phyloP scores from a whole-genome alignment of 176 grass and related monocot genomes.

The Oryza coarctata region DNA sequence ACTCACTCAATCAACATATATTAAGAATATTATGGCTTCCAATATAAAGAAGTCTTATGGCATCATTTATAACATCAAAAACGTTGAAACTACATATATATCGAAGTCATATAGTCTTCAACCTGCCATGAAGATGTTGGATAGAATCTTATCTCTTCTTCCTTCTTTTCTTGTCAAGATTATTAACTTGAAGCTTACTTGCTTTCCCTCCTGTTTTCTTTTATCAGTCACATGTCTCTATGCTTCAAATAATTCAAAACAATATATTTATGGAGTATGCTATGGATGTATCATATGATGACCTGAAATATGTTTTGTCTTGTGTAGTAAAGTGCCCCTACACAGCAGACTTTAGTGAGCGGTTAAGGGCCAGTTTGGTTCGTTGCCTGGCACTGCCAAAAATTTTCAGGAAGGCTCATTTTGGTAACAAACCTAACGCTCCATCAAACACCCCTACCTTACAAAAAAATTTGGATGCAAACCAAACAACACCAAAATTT shows the following conservation, averaged over 20 bases:
- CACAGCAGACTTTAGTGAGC: not conserved
- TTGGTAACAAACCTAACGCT: no score
- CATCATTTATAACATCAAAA: not conserved
- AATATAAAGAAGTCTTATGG: not conserved
- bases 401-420: no score
- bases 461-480: no score
- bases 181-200: not conserved
- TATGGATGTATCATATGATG: not conserved
- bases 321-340: not conserved
- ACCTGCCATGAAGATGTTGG: not conserved
- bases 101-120: not conserved
- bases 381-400: no score
- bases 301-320: not conserved
- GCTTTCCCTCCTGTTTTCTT: not conserved
- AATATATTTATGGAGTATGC: not conserved
- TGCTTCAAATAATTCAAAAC: not conserved
- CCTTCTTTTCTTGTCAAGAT: not conserved
- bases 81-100: not conserved
- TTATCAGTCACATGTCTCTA: not conserved
- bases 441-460: no score
- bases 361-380: not conserved
- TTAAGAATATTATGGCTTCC: slow-evolving; percentile 4
- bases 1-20: not conserved
- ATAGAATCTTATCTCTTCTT: not conserved
- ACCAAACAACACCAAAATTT: no score